Base-by-base conservation (phyloP, 495 filamentous ascomycete species). In the Penicillium mononematosum region DNA sequence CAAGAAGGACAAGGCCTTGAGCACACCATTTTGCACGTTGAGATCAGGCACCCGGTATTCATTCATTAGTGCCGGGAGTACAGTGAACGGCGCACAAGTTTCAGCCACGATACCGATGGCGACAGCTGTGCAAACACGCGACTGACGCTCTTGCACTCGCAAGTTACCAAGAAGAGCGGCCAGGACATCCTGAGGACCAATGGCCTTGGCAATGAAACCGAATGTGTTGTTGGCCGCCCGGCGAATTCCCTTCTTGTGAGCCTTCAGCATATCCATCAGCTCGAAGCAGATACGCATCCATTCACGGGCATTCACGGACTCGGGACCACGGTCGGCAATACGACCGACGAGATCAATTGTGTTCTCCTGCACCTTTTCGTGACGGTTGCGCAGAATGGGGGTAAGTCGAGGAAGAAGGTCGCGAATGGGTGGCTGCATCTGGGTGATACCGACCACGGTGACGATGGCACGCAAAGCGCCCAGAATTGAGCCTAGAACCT, bases 271-370 rank as follows among this genome's bases (percentile, higher is more conserved):
- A 75, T 99, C 95, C 38, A 98, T 83, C 46, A 99, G 80, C 78
- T 99, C 95, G 71, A 98, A 99, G 76, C 95, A 98, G 70, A 99
- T 99, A 64, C 95, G 85, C 95, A 99, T 98, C 95, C 95, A 98
- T 72, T 99, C 95, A 67, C 94, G 85, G 16, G 95, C 92, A 66
- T 95, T 96, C 65, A 99, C 95, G 50, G 85, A 90, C 68, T 98
- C 93, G 9, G 95, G 91, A 12, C 94, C 95, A 62, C 95, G 89
- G 70, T 99, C 95, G 41, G 95, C 95, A 63, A 98, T 98, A 80
- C 95, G 94, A 60, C 95, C 95, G 44, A 99, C 94, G 5, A 99
- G 81, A 69, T 99, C 95, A 65, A 99, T 98, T n/a, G 94, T 96
- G 73, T 99, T 99, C 63, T 99, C 95, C 71, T 99, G 95, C 41